Evolutionary conservation across 1,284 basidiomycete species (phyloP).

Genomic region (Rhodotorula sp.): DNA sequence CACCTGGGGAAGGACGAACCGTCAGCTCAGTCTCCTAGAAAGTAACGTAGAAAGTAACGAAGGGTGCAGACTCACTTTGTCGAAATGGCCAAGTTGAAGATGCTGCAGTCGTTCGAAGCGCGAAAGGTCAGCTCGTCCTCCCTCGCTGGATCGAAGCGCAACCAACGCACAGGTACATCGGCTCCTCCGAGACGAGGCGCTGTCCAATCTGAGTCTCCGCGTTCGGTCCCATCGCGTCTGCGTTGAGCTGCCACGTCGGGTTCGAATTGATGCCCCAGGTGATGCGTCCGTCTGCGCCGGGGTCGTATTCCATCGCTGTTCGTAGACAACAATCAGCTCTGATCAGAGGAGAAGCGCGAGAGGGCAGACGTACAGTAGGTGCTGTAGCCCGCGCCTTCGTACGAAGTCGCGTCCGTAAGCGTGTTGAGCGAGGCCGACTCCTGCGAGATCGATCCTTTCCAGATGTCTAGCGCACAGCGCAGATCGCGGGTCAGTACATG

Average conservation of each 20-base stretch:
- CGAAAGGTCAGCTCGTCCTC: background rate
- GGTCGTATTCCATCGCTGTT: slow-evolving; percentile 31
- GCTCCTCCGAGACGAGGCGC: slow-evolving; percentile 65
- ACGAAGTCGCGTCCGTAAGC: slow-evolving; percentile 32
- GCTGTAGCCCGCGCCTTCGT: slow-evolving; percentile 35
- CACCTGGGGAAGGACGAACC: too few species aligned
- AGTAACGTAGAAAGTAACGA: too few species aligned
- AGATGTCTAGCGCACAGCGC: slow-evolving; percentile 17
- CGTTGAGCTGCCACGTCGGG: slow-evolving; percentile 71
- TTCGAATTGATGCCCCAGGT: slow-evolving; percentile 68
- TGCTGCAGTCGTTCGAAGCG: slow-evolving; percentile 9
- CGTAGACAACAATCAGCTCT: too few species aligned
- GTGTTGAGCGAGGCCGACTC: slow-evolving; percentile 40
- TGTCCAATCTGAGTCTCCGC: slow-evolving; percentile 63
- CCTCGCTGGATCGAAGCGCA: background rate
- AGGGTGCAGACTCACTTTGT: too few species aligned
- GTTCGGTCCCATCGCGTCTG: slow-evolving; percentile 70
- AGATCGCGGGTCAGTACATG: background rate
- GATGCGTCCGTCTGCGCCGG: slow-evolving; percentile 51
- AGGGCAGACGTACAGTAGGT: slow-evolving; percentile 14
- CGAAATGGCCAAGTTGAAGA: slow-evolving; percentile 20
- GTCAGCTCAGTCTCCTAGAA: too few species aligned
- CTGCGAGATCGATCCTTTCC: slow-evolving; percentile 39
- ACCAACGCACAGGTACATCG: slow-evolving; percentile 57
- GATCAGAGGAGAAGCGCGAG: background rate